Evolutionary conservation across 2,329 filamentous ascomycete species (phyloP).

Genomic region (Paraconiothyrium brasiliense): DNA sequence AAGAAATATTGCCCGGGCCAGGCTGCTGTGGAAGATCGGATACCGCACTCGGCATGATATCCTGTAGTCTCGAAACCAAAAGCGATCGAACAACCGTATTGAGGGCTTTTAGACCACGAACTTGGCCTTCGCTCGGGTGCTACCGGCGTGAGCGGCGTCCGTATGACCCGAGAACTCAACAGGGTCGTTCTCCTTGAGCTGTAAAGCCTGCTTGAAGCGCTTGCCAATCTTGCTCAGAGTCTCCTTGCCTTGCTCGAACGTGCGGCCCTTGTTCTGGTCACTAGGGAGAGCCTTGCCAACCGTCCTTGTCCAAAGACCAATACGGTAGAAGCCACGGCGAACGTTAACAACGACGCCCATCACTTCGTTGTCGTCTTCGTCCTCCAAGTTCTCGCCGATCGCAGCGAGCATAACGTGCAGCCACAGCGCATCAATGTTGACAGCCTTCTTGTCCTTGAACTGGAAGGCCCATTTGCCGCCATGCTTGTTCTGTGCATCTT

Average conservation of each 20-base stretch:
- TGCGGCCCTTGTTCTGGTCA: conserved; percentile 79
- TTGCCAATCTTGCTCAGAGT: conserved; percentile 84
- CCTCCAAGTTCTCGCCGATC: conserved; percentile 97
- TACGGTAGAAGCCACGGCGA: conserved; percentile 96
- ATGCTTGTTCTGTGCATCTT: conserved; percentile 98
- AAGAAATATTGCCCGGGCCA: conserved; percentile 19
- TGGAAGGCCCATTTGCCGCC: conserved; percentile 99
- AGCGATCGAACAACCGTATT: neutral
- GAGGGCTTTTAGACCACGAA: conserved; percentile 72
- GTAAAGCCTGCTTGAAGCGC: conserved; percentile 91
- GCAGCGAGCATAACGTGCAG: conserved; percentile 95
- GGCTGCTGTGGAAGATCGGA: conserved; percentile 14
- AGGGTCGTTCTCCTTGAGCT: conserved; percentile 76
- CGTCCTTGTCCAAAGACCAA: conserved; percentile 96
- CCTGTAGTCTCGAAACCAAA: neutral
- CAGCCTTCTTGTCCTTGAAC: conserved; percentile 92
- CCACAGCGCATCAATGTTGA: conserved; percentile 96
- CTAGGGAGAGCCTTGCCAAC: conserved; percentile 84
- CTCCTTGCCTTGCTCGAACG: conserved; percentile 82
- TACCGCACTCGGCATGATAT: conserved; percentile 1
- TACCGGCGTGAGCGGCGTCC: conserved; percentile 90
- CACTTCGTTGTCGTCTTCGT: conserved; percentile 92
- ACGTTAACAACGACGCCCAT: conserved; percentile 99
- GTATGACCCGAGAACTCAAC: conserved; percentile 98
- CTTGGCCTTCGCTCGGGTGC: conserved; percentile 95